phyloP scores from a whole-genome alignment of 257 asterid species.

The Cruciata laevipes region DNA sequence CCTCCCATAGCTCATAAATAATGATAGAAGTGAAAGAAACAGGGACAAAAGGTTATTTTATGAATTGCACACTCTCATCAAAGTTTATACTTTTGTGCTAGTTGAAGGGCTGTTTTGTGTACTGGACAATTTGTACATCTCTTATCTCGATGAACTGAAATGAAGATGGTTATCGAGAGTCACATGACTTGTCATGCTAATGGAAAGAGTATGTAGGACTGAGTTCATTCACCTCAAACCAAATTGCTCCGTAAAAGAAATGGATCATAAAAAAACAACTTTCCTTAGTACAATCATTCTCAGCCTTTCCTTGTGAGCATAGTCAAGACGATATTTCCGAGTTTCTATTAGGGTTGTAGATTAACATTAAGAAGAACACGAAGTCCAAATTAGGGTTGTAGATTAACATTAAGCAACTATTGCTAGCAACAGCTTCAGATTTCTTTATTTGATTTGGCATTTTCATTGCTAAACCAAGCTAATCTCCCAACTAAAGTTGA shows the following conservation, averaged over 20 bases:
- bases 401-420: neutral
- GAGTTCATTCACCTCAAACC: neutral
- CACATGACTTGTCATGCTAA: too few relatives aligned
- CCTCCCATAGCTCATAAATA: too few relatives aligned
- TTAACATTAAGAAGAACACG: neutral
- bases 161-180: too few relatives aligned
- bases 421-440: neutral
- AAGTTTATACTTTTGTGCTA: too few relatives aligned
- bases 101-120: too few relatives aligned
- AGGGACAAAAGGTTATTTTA: too few relatives aligned
- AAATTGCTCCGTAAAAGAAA: neutral
- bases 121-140: too few relatives aligned
- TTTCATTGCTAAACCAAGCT: neutral
- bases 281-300: neutral
- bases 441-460: too few relatives aligned
- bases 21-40: too few relatives aligned
- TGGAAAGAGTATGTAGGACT: neutral
- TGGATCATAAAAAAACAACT: neutral
- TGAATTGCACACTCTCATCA: too few relatives aligned
- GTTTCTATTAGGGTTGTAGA: neutral
- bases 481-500: neutral
- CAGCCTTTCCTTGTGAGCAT: neutral
- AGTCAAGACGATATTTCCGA: neutral
- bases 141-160: too few relatives aligned
- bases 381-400: neutral